A percentile compares a stretch with the other conserved stretches of the same genome.
These are phyloP conservation scores for Botrytis deweyae DNA, from an alignment of 2,329 filamentous ascomycete genomes.

Conservation along the genomic window DNA sequence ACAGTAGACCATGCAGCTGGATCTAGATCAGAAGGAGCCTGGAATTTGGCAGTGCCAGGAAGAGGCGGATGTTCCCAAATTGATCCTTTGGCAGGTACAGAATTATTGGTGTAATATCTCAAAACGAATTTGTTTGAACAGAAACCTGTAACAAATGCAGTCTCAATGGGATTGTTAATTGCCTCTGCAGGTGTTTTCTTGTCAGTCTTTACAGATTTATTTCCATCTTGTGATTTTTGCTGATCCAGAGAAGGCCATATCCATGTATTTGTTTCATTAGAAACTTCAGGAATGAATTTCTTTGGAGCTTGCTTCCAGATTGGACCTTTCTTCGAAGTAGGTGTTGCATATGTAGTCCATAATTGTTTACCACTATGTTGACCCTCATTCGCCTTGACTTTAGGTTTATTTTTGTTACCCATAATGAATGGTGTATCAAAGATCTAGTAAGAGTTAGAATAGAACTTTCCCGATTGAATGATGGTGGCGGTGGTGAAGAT, in stretches of 20 bases:
- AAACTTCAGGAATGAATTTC: background rate
- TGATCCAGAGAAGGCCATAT: background rate
- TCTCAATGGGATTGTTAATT: background rate
- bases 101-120: background rate
- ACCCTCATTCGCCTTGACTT: background rate
- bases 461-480: fast-evolving
- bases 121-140: background rate
- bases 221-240: background rate
- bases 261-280: background rate
- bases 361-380: background rate
- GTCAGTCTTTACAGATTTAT: background rate
- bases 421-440: background rate
- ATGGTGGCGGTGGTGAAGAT: background rate
- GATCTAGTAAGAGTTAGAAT: background rate
- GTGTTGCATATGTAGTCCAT: background rate
- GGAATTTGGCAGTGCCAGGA: background rate
- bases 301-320: background rate
- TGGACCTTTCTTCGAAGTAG: background rate
- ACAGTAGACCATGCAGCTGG: background rate
- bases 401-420: background rate
- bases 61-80: constrained; percentile 1
- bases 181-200: background rate
- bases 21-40: background rate
- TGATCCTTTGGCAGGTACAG: background rate
- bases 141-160: background rate